Evolutionary conservation across 1,284 basidiomycete species (phyloP), one percentile per base, ranked within the genome.

Genomic region (Vanrija sp.): DNA sequence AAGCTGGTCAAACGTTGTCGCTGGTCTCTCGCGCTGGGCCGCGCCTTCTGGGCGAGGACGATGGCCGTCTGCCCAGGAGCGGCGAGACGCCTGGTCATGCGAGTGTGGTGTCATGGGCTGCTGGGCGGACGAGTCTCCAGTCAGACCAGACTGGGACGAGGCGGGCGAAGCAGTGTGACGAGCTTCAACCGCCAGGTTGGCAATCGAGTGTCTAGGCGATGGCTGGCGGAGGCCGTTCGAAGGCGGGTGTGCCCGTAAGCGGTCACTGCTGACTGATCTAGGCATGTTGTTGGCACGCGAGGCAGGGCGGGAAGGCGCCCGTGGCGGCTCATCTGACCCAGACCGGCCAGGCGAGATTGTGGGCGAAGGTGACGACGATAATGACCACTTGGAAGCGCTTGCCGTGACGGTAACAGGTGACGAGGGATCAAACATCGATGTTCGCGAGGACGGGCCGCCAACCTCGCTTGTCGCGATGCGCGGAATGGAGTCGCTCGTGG

Each of bases 51-150:
- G 15, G 15, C 53, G 45, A 12, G 51, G 48, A 12, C 56, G 49
- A 3, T 39, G 38, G n/a, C 36, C 45, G 9, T 56, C 54, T 14
- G 36, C 54, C 57, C 57, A 59, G 6, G 57, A 59, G n/a, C 48
- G 48, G 25, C 56, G 51, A 6, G 43, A 20, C n/a, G 51, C 36
- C 5, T 61, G 56, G 15, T 27, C 46, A 16, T 20, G 39, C 19
- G 59, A 60, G 20, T 59, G 55, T 3, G 64, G 64, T 3, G 64
- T 66, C 46, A 61, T 53, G 10, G 64, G 64, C 49, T 59, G 56
- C 42, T 51, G 53, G 14, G 45, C 36, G 8, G 52, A 51, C 6
- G 53, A 61, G 46, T 64, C 62, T 10, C 60, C 59, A 5, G 59
- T 61, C 9, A 62, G 46, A 7, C 60, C 62, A 15, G 60, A 62